Percentiles rank a stretch among this genome's conserved stretches.
phyloP scores from a whole-genome alignment of 768 basidiomycete genomes.

The Glaciozyma martinii region DNA sequence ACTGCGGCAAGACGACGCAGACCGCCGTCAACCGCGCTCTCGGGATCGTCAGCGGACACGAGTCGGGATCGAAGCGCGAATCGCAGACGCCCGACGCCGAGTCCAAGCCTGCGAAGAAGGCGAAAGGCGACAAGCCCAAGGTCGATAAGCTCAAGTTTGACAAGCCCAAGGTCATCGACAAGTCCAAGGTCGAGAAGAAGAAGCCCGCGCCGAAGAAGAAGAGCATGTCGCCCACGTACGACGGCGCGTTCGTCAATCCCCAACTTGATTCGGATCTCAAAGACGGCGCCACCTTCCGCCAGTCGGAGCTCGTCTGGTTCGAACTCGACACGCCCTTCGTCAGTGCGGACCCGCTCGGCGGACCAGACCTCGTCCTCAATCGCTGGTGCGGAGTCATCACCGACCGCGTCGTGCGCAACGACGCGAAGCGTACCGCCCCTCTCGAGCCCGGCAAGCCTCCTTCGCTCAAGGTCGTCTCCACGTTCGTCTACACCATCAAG shows the following conservation, averaged over 20 bases:
- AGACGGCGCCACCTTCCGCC: constrained; percentile 41
- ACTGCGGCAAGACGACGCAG: constrained; percentile 29
- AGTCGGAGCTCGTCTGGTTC: constrained; percentile 65
- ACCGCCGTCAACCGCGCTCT: constrained; percentile 23
- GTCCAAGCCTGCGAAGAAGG: too few relatives aligned
- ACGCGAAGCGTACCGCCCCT: constrained; percentile 32
- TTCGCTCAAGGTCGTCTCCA: constrained; percentile 8
- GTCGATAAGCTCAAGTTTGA: too few relatives aligned
- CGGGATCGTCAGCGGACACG: too few relatives aligned
- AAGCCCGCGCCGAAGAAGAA: not conserved
- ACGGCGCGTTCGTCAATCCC: constrained; percentile 12
- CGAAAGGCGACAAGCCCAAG: too few relatives aligned
- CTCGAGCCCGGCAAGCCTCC: constrained; percentile 33
- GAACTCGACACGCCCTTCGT: constrained; percentile 49
- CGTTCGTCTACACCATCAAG: not conserved
- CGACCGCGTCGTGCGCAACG: constrained; percentile 49
- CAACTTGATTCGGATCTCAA: constrained; percentile 16
- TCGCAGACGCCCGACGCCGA: too few relatives aligned
- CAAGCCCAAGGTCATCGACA: too few relatives aligned
- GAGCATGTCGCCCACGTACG: constrained; percentile 7
- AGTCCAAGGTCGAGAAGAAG: not conserved
- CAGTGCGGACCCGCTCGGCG: constrained; percentile 35
- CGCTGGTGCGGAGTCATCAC: constrained; percentile 70
- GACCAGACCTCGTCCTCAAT: constrained; percentile 46
- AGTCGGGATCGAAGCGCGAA: too few relatives aligned